Evolutionary conservation across 2,329 filamentous ascomycete genomes (phyloP), one percentile per base, ranked within the genome.

Genomic region (Colletotrichum theobromicola): DNA sequence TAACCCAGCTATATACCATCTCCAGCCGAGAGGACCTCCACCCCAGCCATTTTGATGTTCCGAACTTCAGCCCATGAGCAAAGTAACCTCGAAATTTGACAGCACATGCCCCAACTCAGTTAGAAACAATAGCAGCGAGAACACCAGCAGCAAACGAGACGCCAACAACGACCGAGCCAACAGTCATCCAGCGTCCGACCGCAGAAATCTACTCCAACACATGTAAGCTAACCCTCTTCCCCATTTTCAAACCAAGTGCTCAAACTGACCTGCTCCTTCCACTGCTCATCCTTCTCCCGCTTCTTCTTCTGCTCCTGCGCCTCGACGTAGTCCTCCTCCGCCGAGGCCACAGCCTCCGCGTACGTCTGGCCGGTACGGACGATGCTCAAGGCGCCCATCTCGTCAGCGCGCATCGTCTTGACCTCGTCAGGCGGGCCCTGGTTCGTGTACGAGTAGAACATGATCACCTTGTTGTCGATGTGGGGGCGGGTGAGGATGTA

Each of bases 181-280:
- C 18, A 21, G 42, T 7, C 12, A 13, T 6, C 42, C 42, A 46
- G n/a, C n/a, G n/a, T 21, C 42, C 42, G 21, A 12, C 42, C 42
- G n/a, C n/a, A 3, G 0, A 12, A 18, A 46, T 46, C 42, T 46
- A 13, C n/a, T 7, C 42, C 42, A 46, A 0, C 5, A 46, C 42
- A 46, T 6, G 0, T 46, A 0, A 46, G 42, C 42, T 4, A 21
- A 21, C 3, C 0, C 0, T 4, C 9, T 21, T n/a, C 7, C 42
- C 5, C 0, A n/a, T n/a, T 18, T 46, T 21, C 42, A n/a, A 1
- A 2, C n/a, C n/a, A 21, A 21, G 37, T 7, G 37, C 37, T 46
- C 42, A 46, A n/a, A n/a, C 42, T 46, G 6, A 46, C 42, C 42
- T 46, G n/a, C 9, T 46, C n/a, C 42, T 21, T 13, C 42, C 2